These are phyloP conservation scores for Termitomyces eurrhizus DNA, from an alignment of 768 basidiomycete species.

Conservation along the genomic window DNA sequence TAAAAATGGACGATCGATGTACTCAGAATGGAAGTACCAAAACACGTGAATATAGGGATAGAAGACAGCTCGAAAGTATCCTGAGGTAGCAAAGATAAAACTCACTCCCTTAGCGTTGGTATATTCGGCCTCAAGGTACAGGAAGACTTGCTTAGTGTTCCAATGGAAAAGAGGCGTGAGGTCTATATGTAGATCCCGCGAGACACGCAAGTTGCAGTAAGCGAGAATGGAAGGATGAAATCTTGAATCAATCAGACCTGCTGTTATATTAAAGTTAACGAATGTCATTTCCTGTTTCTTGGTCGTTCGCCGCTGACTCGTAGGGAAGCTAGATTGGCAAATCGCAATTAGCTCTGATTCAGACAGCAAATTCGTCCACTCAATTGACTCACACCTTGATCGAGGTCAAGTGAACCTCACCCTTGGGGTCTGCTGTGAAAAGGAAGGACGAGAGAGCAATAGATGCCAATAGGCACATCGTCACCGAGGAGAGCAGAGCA, in stretches of 20 bases:
- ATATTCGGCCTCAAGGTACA: conserved; percentile 86
- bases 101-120: conserved; percentile 68
- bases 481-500: conserved; percentile 68
- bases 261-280: conserved; percentile 75
- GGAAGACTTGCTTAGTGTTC: conserved; percentile 95
- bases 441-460: conserved; percentile 74
- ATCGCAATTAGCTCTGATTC: background rate
- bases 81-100: background rate
- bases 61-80: background rate
- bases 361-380: conserved; percentile 6
- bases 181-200: conserved; percentile 48
- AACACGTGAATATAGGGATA: background rate
- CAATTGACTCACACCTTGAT: conserved; percentile 68
- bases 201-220: conserved; percentile 1
- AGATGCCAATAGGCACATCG: conserved; percentile 65
- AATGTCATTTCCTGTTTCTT: conserved; percentile 75
- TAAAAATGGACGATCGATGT: too few species aligned
- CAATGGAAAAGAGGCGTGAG: conserved; percentile 83
- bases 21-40: background rate
- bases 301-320: conserved; percentile 48
- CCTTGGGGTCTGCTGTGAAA: conserved; percentile 55
- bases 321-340: conserved; percentile 34
- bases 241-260: conserved; percentile 45
- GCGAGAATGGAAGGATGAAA: background rate
- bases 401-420: conserved; percentile 52